phyloP scores from a whole-genome alignment of 176 grass and related monocot genomes.

The Eremochloa ophiuroides region DNA sequence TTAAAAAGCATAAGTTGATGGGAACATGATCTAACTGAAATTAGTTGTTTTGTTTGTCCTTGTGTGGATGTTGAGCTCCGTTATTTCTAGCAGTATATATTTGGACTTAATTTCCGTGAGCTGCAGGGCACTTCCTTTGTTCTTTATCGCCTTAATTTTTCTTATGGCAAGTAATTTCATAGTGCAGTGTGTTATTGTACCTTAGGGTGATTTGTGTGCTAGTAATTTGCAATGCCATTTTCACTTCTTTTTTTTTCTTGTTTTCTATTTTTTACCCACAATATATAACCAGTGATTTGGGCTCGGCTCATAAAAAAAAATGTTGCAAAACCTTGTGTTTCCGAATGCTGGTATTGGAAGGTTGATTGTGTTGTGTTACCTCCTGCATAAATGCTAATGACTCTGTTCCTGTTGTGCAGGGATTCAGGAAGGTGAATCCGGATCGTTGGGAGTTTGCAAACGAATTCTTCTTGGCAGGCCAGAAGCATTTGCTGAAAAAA shows the following conservation, averaged over 20 bases:
- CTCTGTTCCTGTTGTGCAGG: constrained; percentile 20
- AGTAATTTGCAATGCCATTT: background rate
- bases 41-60: background rate
- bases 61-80: constrained; percentile 6
- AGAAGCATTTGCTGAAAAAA: constrained; percentile 44
- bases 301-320: background rate
- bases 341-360: background rate
- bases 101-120: background rate
- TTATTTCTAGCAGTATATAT: background rate
- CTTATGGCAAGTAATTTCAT: background rate
- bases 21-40: background rate
- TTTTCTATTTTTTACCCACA: background rate
- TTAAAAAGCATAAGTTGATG: constrained; percentile 31
- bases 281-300: background rate
- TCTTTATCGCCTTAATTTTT: background rate
- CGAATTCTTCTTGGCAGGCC: constrained; percentile 37
- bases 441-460: constrained; percentile 52
- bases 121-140: background rate
- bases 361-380: background rate
- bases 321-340: no score
- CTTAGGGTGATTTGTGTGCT: background rate
- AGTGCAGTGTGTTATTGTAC: background rate
- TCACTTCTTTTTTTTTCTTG: background rate
- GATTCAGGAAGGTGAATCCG: constrained; percentile 48
- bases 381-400: background rate